A percentile compares a stretch with the other conserved stretches of the same genome.
Conservation (phyloP, 1,139 yeast genomes). For the Sugiyamaella pinicola region DNA sequence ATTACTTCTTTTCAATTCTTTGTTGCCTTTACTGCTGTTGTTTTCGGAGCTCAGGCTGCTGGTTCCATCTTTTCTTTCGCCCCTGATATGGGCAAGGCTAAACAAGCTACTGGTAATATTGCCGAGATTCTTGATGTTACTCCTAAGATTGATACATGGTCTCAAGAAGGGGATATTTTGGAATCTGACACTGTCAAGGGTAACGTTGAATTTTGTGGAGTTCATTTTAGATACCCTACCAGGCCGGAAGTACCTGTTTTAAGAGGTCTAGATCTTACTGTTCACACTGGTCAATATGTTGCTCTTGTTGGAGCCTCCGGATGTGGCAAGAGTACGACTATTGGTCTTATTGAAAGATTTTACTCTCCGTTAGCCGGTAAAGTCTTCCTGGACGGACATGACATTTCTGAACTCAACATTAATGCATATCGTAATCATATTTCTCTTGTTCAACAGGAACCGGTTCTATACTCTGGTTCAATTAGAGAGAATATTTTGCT, state of each 20-base stretch:
- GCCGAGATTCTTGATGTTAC: constrained; percentile 70
- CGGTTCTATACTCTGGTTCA: constrained; percentile 83
- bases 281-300: constrained; percentile 80
- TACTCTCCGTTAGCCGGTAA: constrained; percentile 73
- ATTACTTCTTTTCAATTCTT: constrained; percentile 40
- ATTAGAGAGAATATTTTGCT: constrained; percentile 78
- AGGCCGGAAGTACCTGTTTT: constrained; percentile 75
- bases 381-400: constrained; percentile 68
- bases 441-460: constrained; percentile 87
- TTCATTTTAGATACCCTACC: constrained; percentile 81
- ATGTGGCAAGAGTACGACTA: constrained; percentile 89
- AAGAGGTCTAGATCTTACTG: constrained; percentile 62
- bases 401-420: constrained; percentile 69
- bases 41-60: constrained; percentile 82
- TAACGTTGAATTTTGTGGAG: constrained; percentile 62
- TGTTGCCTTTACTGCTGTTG: constrained; percentile 52
- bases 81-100: constrained; percentile 58
- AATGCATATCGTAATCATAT: constrained; percentile 69
- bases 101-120: constrained; percentile 70
- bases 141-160: constrained; percentile 57
- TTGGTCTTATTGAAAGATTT: constrained; percentile 77
- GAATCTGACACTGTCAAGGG: constrained; percentile 48
- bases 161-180: constrained; percentile 56
- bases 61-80: constrained; percentile 89
- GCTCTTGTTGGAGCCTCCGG: constrained; percentile 97